Evolutionary conservation across 805 yeast genomes (phyloP), one percentile per base, ranked within the genome.

Genomic region (Ogataea corticis): DNA sequence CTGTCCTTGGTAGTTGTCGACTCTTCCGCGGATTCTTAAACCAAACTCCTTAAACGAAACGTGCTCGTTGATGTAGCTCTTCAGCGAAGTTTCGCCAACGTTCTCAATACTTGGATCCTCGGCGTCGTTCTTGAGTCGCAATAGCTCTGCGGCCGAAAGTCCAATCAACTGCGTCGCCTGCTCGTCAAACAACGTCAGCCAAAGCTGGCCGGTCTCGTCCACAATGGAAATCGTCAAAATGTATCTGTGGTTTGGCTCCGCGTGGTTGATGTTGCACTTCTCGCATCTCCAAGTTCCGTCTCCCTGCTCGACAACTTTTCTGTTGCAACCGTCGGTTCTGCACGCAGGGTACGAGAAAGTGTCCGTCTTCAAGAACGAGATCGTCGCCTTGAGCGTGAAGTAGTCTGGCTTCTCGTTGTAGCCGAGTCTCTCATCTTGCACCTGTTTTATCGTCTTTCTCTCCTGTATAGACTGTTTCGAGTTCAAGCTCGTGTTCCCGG

Each of bases 261-360:
- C 72, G 60, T 79, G 83, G 50, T 77, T 78, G 45, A 77, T 71
- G 57, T 87, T 84, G 75, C 98, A 91, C 64, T 85, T 85, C 63
- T 91, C 98, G 72, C 99, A 94, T 65, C 96, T 80, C 96, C 96
- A 91, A 14, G 83, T 72, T 12, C 85, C 88, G 59, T 80, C 84
- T 27, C 79, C 73, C 44, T 77, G 83, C 59, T 87, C 87, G 35
- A 85, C 70, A 25, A 90, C 88, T 68, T 94, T 94, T 61, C 90
- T 83, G 63, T 83, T 83, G 72, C 99, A 94, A 33, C 77, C 81
- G 37, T 80, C 84, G 38, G 77, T 72, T 29, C 76, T 71, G 68
- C 99, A 94, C 7, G 98, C 94, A 13, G 98, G 96, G 65, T 94
- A 94, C 38, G 87, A 80, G 63, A 91, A 82, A 55, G 77, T 85